phyloP scores from a whole-genome alignment of 805 yeast species.

The Dipodascus geniculatus region DNA sequence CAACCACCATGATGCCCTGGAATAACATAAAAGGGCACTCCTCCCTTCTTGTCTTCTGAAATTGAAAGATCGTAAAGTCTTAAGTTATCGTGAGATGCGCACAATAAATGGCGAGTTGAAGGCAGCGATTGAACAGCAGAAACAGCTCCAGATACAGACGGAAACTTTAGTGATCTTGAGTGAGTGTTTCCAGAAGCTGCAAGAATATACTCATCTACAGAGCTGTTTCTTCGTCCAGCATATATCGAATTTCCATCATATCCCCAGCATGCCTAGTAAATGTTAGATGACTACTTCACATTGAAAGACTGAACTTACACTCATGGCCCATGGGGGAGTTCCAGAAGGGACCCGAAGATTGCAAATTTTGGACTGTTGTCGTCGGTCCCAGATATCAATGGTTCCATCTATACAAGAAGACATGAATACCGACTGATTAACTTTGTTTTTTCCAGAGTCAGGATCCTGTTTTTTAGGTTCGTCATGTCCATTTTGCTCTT shows the following conservation, averaged over 20 bases:
- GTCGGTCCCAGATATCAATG: conserved; percentile 69
- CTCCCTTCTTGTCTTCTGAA: conserved; percentile 23
- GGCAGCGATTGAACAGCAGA: conserved; percentile 72
- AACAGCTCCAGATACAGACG: conserved; percentile 84
- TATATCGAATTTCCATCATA: conserved; percentile 64
- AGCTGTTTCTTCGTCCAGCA: conserved; percentile 82
- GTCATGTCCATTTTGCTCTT: conserved; percentile 3
- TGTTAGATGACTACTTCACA: background rate
- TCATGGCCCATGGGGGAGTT: conserved; percentile 89
- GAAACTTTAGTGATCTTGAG: conserved; percentile 54
- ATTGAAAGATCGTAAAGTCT: conserved; percentile 65
- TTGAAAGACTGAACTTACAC: too few relatives aligned
- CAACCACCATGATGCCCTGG: conserved; percentile 97
- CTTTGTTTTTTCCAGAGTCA: conserved; percentile 1
- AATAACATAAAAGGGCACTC: conserved; percentile 70
- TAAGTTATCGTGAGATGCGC: conserved; percentile 86
- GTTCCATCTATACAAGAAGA: conserved; percentile 79
- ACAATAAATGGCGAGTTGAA: conserved; percentile 62
- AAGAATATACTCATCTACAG: conserved; percentile 47
- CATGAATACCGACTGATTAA: conserved; percentile 39
- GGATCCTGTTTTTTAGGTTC: conserved; percentile 4
- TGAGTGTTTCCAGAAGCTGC: conserved; percentile 32
- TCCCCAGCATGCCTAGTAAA: conserved; percentile 70
- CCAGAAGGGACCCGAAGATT: conserved; percentile 44
- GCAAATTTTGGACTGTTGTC: conserved; percentile 35